Base-by-base conservation (phyloP, 352 stramenopile species). In the Phytopythium sindhum region DNA sequence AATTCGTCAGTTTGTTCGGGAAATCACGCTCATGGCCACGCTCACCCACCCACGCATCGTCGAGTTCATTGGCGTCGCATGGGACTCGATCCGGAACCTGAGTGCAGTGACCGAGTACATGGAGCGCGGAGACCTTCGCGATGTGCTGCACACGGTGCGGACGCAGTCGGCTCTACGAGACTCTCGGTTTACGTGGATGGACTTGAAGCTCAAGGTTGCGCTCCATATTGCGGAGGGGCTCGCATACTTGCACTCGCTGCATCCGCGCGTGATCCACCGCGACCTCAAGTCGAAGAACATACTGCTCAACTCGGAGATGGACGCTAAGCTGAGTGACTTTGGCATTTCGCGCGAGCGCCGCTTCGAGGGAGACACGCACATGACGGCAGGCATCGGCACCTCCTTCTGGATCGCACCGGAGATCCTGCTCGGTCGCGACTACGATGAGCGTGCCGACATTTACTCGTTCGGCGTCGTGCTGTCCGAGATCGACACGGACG, bases 251-350 rank as follows among this genome's bases (percentile, higher is more conserved):
- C 84, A 93, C 65, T 88, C 84, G 44, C 64, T 80, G 21, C 74
- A 69, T 29, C 82, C 82, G 12, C 86, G 81, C 51, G 68, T 90
- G 11, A 90, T 94, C 65, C 86, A 94, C 45, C 81, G 86, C 33
- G 86, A 94, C 44, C 74, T 94, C 57, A 94, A 94, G 66, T 78
- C 75, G 26, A 91, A 86, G 68, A 94, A 94, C 52, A 78, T 94
- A 53, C 61, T 94, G 42, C 65, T 94, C 19, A 77, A 84, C 60
- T 58, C 61, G 12, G 68, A 81, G 11, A 74, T 84, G 63, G 70
- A 88, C 14, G 82, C 82, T 19, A 93, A 93, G 31, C 69, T 93
- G 21, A 93, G 78, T 42, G 84, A 93, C 61, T 93, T 93, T 73
- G 82, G 82, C 12, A 76, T 89, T 33, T 89, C 80, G 1, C 78